These are phyloP conservation scores for Pseudogymnoascus sp. DNA, from an alignment of 2,329 filamentous ascomycete genomes.

Conservation along the genomic window DNA sequence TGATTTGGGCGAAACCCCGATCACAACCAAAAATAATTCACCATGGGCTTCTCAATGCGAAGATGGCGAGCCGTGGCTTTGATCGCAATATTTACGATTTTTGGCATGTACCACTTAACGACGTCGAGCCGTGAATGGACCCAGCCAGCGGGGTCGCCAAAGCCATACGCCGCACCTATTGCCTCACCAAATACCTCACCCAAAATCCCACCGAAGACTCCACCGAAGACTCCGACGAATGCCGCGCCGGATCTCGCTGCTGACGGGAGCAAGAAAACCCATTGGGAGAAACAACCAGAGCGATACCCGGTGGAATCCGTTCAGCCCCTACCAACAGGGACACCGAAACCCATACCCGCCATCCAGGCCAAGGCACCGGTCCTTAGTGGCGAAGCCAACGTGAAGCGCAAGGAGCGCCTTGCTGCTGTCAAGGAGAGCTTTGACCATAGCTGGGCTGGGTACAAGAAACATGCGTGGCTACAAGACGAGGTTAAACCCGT, in stretches of 20 bases:
- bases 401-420: conserved; percentile 57
- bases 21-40: neutral
- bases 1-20: neutral
- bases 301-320: conserved; percentile 76
- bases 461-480: conserved; percentile 70
- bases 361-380: conserved; percentile 66
- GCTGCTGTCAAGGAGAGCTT: conserved; percentile 66
- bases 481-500: conserved; percentile 81
- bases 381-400: conserved; percentile 53
- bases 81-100: neutral
- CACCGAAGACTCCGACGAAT: conserved; percentile 13
- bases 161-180: neutral
- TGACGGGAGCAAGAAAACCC: conserved; percentile 32
- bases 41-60: neutral
- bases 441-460: conserved; percentile 72
- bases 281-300: conserved; percentile 70
- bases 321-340: conserved; percentile 66
- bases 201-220: neutral
- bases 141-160: neutral
- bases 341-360: conserved; percentile 62
- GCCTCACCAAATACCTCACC: neutral
- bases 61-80: conserved; percentile 5
- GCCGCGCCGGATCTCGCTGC: conserved; percentile 11
- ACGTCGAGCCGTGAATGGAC: neutral
- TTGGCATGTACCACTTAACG: neutral